Base-by-base conservation (phyloP, 805 yeast species). In the Yarrowia sp. region DNA sequence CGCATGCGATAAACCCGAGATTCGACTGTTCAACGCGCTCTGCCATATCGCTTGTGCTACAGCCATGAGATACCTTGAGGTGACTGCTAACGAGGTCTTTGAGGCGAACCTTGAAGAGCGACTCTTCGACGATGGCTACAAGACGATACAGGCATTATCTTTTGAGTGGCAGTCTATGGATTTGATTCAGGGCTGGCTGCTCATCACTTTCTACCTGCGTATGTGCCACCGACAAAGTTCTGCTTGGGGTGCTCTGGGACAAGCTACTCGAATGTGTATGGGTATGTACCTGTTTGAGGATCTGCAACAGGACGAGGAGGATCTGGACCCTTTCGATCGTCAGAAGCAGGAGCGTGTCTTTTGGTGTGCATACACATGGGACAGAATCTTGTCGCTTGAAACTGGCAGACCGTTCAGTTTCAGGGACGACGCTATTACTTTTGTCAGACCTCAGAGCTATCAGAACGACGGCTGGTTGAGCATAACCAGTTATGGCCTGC, bases 361-460 rank as follows among this genome's bases (percentile, higher is more conserved):
- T 68, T 84, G 85, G 84, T 65, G 78, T 19, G 81, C 80, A 6
- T 84, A 78, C 66, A 76, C 81, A 1, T 73, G 81, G 72, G 89
- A 84, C 66, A 74, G 84, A 63, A 63, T 83, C 14, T 69, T 82
- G 63, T 82, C 81, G 5, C 71, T 83, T 41, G 86, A 82, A 63
- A 75, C 77, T 36, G 88, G 87, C 1, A 71, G 83, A 46, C 72
- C 74, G 49, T 73, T 72, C 68, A 74, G 72, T 29, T 70, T 73
- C 32, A 65, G 68, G 16, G 79, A 75, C 21, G 70, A 69, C 13
- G 81, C 78, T 56, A 70, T 78, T 21, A 68, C 70, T n/a, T 67
- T 76, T 4, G 66, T 62, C 19, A 61, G 65, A 12, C 67, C 65
- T 6, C 58, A 59, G 10, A 64, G 76, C 42, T 51, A 51, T 19